Evolutionary conservation across 148 eudicot genomes (phyloP).

Genomic region (Cornus florida): DNA sequence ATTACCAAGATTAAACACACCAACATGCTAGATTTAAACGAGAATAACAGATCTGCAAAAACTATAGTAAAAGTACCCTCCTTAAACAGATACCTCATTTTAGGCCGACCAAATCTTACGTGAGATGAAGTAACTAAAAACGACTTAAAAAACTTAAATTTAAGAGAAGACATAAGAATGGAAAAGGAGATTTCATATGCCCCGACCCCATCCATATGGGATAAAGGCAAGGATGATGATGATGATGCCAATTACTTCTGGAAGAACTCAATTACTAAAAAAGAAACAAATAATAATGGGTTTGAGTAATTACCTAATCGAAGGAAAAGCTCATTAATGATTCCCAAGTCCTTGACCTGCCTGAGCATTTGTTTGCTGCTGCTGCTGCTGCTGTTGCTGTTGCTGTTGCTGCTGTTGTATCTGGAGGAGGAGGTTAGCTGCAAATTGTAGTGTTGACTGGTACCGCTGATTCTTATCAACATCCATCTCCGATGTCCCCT

Average conservation of each 20-base stretch:
- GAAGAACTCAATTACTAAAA: neutral
- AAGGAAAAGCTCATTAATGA: constrained; percentile 35
- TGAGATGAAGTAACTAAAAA: no score
- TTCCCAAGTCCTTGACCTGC: constrained; percentile 45
- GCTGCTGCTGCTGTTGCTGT: constrained; percentile 35
- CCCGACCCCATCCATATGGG: no score
- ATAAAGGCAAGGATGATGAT: no score
- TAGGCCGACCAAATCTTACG: no score
- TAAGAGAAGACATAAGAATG: no score
- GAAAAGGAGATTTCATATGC: no score
- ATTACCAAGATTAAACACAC: neutral
- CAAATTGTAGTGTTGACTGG: constrained; percentile 82
- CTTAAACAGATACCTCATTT: neutral
- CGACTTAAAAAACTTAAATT: no score
- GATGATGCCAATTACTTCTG: neutral
- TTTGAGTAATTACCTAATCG: constrained; percentile 39
- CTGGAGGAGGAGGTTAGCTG: constrained; percentile 81
- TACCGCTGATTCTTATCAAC: constrained; percentile 85
- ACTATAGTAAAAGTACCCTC: neutral
- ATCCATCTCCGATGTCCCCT: constrained; percentile 53
- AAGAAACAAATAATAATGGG: neutral
- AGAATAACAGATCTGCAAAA: neutral
- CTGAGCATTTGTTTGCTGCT: constrained; percentile 50
- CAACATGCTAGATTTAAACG: neutral
- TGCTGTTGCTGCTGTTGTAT: constrained; percentile 70